Base-by-base conservation (phyloP, 2,329 filamentous ascomycete species). In the Fusarium sp. region DNA sequence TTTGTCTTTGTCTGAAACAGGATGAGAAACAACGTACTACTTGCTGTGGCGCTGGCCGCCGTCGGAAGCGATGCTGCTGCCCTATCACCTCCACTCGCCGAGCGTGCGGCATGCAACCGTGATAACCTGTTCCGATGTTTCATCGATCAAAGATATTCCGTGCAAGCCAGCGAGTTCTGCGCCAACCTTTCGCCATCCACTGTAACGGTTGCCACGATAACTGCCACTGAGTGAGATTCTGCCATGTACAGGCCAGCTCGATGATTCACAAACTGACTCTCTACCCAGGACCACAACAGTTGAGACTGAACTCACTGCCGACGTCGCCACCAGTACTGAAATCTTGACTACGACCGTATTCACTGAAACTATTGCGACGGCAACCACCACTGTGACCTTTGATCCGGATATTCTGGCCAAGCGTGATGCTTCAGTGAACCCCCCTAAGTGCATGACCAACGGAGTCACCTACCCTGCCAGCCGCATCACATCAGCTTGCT, bases 401-500 rank as follows among this genome's bases (percentile, higher is more conserved):
- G 64, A 29, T 29, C 29, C 52, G 13, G 65, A 27, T 41, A 20
- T 37, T 14, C 43, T 61, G 11, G 66, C 45, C 5, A 76, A 69
- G 50, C 68, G 75, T 18, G 57, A 59, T 22, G 45, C 35, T n/a
- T 37, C 35, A 3, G 58, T 61, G 9, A 62, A 63, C 29, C 64
- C 74, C 27, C 74, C 76, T 0, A 66, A 72, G 35, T 77, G 74
- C 35, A 77, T 77, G 76, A 72, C 72, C 2, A 77, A 76, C 9
- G 73, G 74, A 6, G 75, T 72, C 24, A 71, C 67, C 4, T 78
- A 77, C 24, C 70, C 76, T 59, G 71, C 73, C 10, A 74, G 73
- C n/a, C 76, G 76, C 5, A 76, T 78, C 57, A 76, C 76, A 11
- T 77, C 74, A 16, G 77, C 73, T 16, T 78, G 77, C 29, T 68